Evolutionary conservation across 2,329 filamentous ascomycete species (phyloP).

Genomic region (Verruconis gallopava): DNA sequence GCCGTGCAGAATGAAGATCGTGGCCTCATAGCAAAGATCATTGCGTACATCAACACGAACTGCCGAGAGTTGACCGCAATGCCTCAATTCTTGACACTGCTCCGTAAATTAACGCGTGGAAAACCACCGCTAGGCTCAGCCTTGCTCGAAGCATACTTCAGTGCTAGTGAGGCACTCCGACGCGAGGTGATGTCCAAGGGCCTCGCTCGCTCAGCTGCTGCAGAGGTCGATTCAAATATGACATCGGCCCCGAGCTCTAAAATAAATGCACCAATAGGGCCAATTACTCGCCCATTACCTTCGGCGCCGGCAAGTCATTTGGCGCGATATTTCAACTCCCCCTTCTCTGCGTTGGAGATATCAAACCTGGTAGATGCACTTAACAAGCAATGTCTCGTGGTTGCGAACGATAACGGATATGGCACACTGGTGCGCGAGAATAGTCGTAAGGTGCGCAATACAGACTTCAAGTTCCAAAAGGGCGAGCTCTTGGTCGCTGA

Average conservation of each 20-base stretch:
- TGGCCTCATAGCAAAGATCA: slow-evolving; percentile 5
- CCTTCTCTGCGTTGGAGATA: slow-evolving; percentile 3
- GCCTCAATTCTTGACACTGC: slow-evolving; percentile 6
- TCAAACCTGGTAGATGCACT: slow-evolving; percentile 7
- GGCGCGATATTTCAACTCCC: slow-evolving; percentile 7
- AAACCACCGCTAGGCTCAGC: slow-evolving; percentile 8
- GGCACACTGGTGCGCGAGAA: slow-evolving; percentile 9
- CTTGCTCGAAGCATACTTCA: slow-evolving; percentile 9
- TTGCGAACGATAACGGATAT: slow-evolving; percentile 9
- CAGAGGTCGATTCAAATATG: not conserved
- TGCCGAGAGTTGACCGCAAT: slow-evolving; percentile 6
- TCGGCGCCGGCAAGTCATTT: too few species aligned
- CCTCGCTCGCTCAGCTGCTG: not conserved
- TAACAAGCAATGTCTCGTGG: slow-evolving; percentile 4
- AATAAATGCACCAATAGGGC: slow-evolving; percentile 1
- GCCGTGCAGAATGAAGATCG: slow-evolving; percentile 6
- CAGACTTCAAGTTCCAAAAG: slow-evolving; percentile 9
- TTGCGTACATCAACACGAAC: slow-evolving; percentile 7
- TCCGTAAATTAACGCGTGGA: slow-evolving; percentile 7
- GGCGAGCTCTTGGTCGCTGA: slow-evolving; percentile 9
- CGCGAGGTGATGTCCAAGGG: slow-evolving; percentile 4
- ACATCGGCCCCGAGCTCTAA: slow-evolving; percentile 4
- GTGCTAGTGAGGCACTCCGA: slow-evolving; percentile 5
- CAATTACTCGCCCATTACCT: not conserved
- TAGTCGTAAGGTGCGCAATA: slow-evolving; percentile 4